Conservation (phyloP, 805 yeast genomes). For the Cephaloascus fragrans region DNA sequence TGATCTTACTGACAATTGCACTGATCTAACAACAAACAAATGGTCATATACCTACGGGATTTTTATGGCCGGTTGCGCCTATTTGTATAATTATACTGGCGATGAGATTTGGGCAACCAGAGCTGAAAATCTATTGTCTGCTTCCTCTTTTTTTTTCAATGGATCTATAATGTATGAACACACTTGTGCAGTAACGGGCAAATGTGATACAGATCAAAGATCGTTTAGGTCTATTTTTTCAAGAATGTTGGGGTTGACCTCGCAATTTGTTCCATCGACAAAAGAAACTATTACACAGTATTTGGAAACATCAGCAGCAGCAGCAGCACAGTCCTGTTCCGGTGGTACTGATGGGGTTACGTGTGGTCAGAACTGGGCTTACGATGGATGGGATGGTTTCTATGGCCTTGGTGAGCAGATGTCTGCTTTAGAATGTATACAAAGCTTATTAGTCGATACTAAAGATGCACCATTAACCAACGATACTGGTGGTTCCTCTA, state of each 20-base stretch:
- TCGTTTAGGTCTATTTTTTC: conserved; percentile 65
- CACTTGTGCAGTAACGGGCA: conserved; percentile 41
- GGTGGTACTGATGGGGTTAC: conserved; percentile 73
- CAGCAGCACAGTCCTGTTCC: conserved; percentile 60
- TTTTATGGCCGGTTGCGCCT: conserved; percentile 59
- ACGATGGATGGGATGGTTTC: conserved; percentile 48
- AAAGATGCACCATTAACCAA: conserved; percentile 45
- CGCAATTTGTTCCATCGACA: conserved; percentile 42
- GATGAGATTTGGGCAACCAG: conserved; percentile 32
- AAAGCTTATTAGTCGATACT: conserved; percentile 30
- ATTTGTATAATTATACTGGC: conserved; percentile 52
- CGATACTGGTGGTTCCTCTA: conserved; percentile 42
- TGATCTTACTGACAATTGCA: conserved; percentile 35
- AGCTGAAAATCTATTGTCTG: conserved; percentile 23
- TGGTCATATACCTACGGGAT: conserved; percentile 73
- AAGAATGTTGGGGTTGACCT: conserved; percentile 51
- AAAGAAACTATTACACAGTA: conserved; percentile 28
- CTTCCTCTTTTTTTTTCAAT: conserved; percentile 33
- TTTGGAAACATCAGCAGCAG: conserved; percentile 44
- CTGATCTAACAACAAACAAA: conserved; percentile 35
- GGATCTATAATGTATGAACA: conserved; percentile 48
- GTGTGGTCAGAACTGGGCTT: conserved; percentile 64
- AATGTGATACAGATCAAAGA: conserved; percentile 69
- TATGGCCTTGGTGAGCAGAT: conserved; percentile 79
- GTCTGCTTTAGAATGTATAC: conserved; percentile 59